These are phyloP conservation scores for Penicillium crustosum DNA, from an alignment of 2,329 filamentous ascomycete species.

Conservation along the genomic window DNA sequence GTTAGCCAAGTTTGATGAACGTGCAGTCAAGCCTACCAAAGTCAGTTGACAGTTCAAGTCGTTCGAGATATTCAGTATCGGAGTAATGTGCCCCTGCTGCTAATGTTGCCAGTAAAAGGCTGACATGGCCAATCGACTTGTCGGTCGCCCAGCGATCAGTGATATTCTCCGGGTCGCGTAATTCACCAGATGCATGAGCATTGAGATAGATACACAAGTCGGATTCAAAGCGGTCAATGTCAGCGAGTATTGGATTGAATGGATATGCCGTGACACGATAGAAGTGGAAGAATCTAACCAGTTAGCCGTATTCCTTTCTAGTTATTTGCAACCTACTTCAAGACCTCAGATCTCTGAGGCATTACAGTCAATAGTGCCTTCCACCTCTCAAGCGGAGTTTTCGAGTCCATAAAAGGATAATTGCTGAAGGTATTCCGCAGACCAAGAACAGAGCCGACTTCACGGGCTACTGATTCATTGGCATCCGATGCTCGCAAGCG, in stretches of 20 bases:
- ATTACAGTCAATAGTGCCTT: conserved; percentile 24
- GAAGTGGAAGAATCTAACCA: conserved; percentile 32
- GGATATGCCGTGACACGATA: conserved; percentile 32
- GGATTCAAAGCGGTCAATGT: conserved; percentile 33
- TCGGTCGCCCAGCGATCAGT: conserved; percentile 27
- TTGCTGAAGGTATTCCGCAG: conserved; percentile 33
- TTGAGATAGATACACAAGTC: conserved; percentile 33
- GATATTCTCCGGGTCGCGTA: conserved; percentile 20
- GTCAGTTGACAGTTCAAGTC: conserved; percentile 27
- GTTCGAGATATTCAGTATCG: conserved; percentile 28
- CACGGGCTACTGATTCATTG: conserved; percentile 28
- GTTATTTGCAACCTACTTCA: conserved; percentile 23
- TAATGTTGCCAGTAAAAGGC: conserved; percentile 31
- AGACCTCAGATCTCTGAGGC: conserved; percentile 27
- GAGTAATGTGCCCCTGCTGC: conserved; percentile 35
- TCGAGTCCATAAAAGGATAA: conserved; percentile 34
- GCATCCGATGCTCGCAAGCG: conserved; percentile 28
- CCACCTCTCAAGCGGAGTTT: conserved; percentile 30
- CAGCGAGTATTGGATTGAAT: conserved; percentile 34
- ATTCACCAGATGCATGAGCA: conserved; percentile 25
- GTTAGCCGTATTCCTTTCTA: neutral
- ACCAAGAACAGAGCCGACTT: conserved; percentile 33
- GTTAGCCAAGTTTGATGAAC: neutral
- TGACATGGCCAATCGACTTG: conserved; percentile 30
- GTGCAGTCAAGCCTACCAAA: conserved; percentile 23